Evolutionary conservation across 169 alveolate genomes (phyloP), one percentile per base, ranked within the genome.

Genomic region (Theileria parva): DNA sequence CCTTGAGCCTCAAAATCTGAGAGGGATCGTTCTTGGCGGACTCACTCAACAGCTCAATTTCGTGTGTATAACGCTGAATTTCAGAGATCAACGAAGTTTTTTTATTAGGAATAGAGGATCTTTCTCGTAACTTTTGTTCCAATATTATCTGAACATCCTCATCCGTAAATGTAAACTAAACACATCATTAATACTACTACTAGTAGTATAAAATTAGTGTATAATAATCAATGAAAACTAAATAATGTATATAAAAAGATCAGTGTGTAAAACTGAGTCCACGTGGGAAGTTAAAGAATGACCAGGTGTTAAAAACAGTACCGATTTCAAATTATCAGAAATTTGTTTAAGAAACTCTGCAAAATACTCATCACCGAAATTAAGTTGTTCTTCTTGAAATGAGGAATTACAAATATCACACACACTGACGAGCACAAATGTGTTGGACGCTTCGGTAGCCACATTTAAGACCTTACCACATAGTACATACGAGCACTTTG

Each of bases 131-230:
- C 50, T 78, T 85, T 30, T 67, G 28, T 37, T 85, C 87, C 15
- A 85, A 65, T 25, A 85, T 85, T 25, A 66, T 39, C 37, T 80
- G 86, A 15, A 85, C 87, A 37, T 85, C 91, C 32, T 85, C 91
- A 44, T 85, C 91, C 19, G 91, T 85, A 74, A 85, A 85, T 4
- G 91, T 77, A 51, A 85, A 85, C 85, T 81, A 50, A 64, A 4
- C 19, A 15, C 30, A 25, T 11, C 34, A 21, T 48, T 39, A 65
- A 25, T 39, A 25, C n/a, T 65, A 19, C 11, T 48, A 63, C 71
- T 30, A 30, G 23, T 63, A 17, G 7, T 27, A 21, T 63, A 19
- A 32, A 32, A 32, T 32, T 32, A 32, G 37, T 32, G 37, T 32
- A 32, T 32, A 32, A 32, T 32, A 32, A 32, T 5, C 5, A 32